phyloP scores from a whole-genome alignment of 225 moss, liverwort and hornwort genomes.

The Ulota crispa region DNA sequence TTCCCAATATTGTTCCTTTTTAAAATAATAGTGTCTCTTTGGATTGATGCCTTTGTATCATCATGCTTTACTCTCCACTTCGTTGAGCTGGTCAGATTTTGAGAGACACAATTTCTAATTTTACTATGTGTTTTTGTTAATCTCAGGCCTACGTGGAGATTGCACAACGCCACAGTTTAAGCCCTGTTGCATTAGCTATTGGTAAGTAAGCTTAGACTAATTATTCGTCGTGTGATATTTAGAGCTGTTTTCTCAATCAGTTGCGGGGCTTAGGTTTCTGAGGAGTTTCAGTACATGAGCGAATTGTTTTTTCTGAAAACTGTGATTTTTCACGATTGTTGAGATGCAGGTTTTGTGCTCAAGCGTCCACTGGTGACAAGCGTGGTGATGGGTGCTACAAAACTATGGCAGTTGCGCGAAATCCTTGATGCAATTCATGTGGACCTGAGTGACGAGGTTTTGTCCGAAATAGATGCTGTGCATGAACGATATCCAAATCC shows the following conservation, averaged over 20 bases:
- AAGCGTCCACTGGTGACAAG: constrained; percentile 61
- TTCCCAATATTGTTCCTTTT: not conserved
- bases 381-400: constrained; percentile 68
- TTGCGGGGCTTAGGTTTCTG: not conserved
- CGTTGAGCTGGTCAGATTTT: not conserved
- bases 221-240: not conserved
- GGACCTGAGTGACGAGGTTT: constrained; percentile 51
- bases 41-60: not conserved
- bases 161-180: constrained; percentile 61
- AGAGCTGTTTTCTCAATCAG: not conserved
- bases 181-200: constrained; percentile 74
- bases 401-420: constrained; percentile 67
- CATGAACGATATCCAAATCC: constrained; percentile 80
- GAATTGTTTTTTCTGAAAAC: not conserved
- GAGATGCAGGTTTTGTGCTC: constrained; percentile 68
- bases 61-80: constrained; percentile 11
- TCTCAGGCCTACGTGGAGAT: constrained; percentile 72
- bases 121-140: not conserved
- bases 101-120: constrained; percentile 14
- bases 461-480: constrained; percentile 60
- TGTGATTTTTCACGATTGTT: constrained; percentile 11
- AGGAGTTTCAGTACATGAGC: not conserved
- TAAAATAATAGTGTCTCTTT: not conserved
- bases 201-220: constrained; percentile 52
- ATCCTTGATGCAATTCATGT: constrained; percentile 58